phyloP scores from a whole-genome alignment of 768 basidiomycete genomes.

The Tylopilus intermedius region DNA sequence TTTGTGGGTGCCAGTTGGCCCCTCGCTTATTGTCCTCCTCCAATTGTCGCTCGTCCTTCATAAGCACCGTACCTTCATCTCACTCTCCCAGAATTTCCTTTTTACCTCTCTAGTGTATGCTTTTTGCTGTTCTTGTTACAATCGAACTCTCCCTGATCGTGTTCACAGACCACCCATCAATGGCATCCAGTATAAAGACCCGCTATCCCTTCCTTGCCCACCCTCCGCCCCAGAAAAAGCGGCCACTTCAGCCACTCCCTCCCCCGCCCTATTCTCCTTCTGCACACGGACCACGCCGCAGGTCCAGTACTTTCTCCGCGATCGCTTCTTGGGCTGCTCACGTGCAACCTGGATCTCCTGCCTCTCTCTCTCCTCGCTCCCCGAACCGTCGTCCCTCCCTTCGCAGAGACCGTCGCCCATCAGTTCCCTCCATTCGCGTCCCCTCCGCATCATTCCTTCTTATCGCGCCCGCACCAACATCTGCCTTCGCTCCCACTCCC shows the following conservation, averaged over 20 bases:
- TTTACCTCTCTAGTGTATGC: neutral
- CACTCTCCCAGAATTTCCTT: neutral
- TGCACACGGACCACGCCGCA: constrained; percentile 16
- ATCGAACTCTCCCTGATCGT: neutral
- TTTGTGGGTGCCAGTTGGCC: too few species aligned
- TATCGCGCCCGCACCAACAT: constrained; percentile 39
- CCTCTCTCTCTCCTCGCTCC: constrained; percentile 36
- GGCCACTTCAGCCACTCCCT: constrained; percentile 31
- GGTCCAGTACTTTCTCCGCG: constrained; percentile 43
- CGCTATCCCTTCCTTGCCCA: constrained; percentile 42
- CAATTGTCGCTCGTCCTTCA: constrained; percentile 23
- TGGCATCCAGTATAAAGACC: constrained; percentile 10
- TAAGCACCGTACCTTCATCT: constrained; percentile 8
- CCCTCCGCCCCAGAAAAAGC: constrained; percentile 34
- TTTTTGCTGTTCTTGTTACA: constrained; percentile 1
- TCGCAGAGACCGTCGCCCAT: constrained; percentile 27
- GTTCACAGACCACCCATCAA: too few species aligned
- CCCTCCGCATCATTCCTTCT: constrained; percentile 48
- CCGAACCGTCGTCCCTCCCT: constrained; percentile 35
- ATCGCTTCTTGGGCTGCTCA: constrained; percentile 60
- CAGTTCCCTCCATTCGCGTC: constrained; percentile 35
- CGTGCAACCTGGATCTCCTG: constrained; percentile 68
- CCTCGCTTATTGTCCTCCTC: neutral
- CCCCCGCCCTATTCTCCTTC: constrained; percentile 4
- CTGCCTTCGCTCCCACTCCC: constrained; percentile 33